Conservation (phyloP, 768 basidiomycete species). For the Agaricus sinodeliciosus region DNA sequence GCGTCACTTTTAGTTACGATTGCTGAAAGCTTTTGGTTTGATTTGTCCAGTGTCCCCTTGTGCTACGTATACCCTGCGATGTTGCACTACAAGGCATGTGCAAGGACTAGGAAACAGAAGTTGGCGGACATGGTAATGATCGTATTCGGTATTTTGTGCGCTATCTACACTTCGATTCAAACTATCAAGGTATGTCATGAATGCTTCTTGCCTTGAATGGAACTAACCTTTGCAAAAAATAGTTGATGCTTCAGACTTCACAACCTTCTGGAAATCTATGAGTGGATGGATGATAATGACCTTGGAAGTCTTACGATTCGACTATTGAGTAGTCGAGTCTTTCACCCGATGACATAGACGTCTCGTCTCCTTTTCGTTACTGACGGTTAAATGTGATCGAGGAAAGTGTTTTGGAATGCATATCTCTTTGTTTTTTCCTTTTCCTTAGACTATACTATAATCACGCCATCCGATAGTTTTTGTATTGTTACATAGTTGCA, state of each 20-base stretch:
- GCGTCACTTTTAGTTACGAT: background rate
- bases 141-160: constrained; percentile 65
- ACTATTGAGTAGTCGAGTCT: too few species aligned
- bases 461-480: too few species aligned
- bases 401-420: too few species aligned
- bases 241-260: constrained; percentile 50
- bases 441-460: too few species aligned
- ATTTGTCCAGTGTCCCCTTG: constrained; percentile 67
- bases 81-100: constrained; percentile 85
- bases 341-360: too few species aligned
- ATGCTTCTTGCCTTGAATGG: background rate
- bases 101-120: constrained; percentile 63
- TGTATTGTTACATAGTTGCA: too few species aligned
- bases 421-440: too few species aligned
- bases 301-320: too few species aligned
- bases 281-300: too few species aligned
- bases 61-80: constrained; percentile 94
- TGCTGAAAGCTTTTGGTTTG: constrained; percentile 1
- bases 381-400: too few species aligned
- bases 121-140: constrained; percentile 65
- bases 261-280: background rate
- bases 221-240: constrained; percentile 7
- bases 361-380: too few species aligned
- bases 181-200: constrained; percentile 56
- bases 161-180: constrained; percentile 74